phyloP scores from a whole-genome alignment of 768 basidiomycete genomes.

The Favolaschia claudopus region DNA sequence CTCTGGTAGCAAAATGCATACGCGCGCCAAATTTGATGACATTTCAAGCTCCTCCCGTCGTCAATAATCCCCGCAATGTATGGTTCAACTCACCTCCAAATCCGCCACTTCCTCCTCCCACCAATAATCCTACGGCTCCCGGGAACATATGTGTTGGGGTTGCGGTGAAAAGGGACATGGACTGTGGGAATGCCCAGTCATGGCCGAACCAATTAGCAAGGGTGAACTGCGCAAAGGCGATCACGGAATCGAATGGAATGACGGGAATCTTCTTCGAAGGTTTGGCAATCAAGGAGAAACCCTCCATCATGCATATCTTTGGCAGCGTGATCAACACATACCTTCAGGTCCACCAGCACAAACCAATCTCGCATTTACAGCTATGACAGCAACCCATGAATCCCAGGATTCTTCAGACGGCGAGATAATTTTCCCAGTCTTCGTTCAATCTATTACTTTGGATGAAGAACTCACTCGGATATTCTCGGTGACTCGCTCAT shows the following conservation, averaged over 20 bases:
- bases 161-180: too few species aligned
- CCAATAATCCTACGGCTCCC: too few species aligned
- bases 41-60: too few species aligned
- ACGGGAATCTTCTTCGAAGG: neutral
- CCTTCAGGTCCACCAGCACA: neutral
- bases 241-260: conserved; percentile 3
- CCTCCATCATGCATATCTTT: neutral
- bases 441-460: neutral
- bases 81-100: too few species aligned
- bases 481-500: neutral
- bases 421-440: neutral
- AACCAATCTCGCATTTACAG: neutral
- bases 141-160: too few species aligned
- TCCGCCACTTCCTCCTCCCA: neutral
- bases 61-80: too few species aligned
- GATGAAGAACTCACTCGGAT: conserved; percentile 2
- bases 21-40: neutral
- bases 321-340: neutral
- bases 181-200: conserved; percentile 3
- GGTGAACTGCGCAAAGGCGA: neutral
- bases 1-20: neutral
- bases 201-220: neutral
- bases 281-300: conserved; percentile 7
- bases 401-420: neutral
- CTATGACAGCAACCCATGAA: neutral